A percentile compares a stretch with the other conserved stretches of the same genome.
phyloP scores from a whole-genome alignment of 495 filamentous ascomycete species.

The Corynascus novoguineensis region DNA sequence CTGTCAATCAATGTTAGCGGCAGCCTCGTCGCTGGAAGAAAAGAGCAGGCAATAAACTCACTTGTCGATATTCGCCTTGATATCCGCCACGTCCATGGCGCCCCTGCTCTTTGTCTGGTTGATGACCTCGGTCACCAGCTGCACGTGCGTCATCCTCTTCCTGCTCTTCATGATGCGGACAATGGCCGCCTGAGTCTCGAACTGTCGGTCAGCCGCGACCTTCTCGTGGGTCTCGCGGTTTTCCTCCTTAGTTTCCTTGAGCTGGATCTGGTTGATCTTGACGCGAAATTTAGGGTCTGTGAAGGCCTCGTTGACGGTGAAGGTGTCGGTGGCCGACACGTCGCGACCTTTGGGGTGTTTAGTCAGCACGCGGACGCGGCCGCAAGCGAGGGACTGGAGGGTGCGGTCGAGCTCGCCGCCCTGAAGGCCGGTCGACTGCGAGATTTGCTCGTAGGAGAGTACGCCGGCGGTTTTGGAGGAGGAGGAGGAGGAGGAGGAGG shows the following conservation, averaged over 20 bases:
- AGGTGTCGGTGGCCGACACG: slow-evolving; percentile 68
- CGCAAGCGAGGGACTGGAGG: slow-evolving; percentile 89
- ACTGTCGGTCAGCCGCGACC: slow-evolving; percentile 82
- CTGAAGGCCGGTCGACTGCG: slow-evolving; percentile 56
- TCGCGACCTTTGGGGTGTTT: slow-evolving; percentile 85
- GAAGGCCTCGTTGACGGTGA: slow-evolving; percentile 73
- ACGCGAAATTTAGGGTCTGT: slow-evolving; percentile 77
- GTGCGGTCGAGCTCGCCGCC: slow-evolving; percentile 80
- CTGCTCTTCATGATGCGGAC: slow-evolving; percentile 95
- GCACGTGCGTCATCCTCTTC: slow-evolving; percentile 75
- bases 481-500: too few relatives aligned
- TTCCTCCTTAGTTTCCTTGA: slow-evolving; percentile 83
- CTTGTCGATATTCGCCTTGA: slow-evolving; percentile 96
- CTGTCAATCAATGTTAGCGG: slow-evolving; percentile 36
- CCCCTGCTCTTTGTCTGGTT: slow-evolving; percentile 80
- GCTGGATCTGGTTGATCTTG: slow-evolving; percentile 98
- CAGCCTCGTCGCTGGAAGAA: not conserved
- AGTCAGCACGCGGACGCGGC: slow-evolving; percentile 73
- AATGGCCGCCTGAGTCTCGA: slow-evolving; percentile 94
- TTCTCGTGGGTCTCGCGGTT: slow-evolving; percentile 89
- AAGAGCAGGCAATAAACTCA: slow-evolving; percentile 38
- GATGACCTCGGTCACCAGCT: slow-evolving; percentile 82
- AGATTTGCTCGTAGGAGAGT: slow-evolving; percentile 65
- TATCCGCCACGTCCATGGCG: slow-evolving; percentile 73
- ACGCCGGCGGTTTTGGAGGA: slow-evolving; percentile 24